Percentiles rank a stretch among this genome's conserved stretches.
phyloP scores from a whole-genome alignment of 164 flowering plant species.

The Aristolochia californica region DNA sequence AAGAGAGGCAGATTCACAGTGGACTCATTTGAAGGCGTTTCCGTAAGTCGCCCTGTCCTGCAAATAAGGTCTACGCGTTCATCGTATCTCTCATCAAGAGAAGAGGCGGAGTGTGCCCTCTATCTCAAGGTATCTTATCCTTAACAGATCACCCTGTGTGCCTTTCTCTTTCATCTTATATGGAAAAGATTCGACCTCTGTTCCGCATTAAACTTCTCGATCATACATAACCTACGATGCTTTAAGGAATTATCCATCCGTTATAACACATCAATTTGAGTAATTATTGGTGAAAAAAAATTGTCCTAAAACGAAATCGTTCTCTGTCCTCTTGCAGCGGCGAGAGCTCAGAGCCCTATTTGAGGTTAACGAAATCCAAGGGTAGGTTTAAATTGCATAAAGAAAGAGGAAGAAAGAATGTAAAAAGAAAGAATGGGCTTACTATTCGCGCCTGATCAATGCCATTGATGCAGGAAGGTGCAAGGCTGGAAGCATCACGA shows the following conservation, averaged over 20 bases:
- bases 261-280: background rate
- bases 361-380: no score
- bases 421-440: no score
- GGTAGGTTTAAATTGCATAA: no score
- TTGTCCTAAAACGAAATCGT: background rate
- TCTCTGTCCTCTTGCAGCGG: no score
- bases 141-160: background rate
- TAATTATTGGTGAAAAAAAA: background rate
- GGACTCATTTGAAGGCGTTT: background rate
- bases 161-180: background rate
- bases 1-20: slow-evolving; percentile 10
- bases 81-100: slow-evolving; percentile 19
- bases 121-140: slow-evolving; percentile 33
- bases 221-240: background rate
- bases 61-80: slow-evolving; percentile 3
- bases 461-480: slow-evolving; percentile 31
- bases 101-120: slow-evolving; percentile 37
- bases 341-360: no score
- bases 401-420: no score
- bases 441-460: background rate
- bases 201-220: no score
- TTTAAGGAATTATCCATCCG: no score
- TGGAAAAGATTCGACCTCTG: background rate
- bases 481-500: slow-evolving; percentile 33
- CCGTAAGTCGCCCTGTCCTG: background rate